Evolutionary conservation across 441 rosid genomes (phyloP), one percentile per base, ranked within the genome.

Genomic region (Eutrema salsugineum): DNA sequence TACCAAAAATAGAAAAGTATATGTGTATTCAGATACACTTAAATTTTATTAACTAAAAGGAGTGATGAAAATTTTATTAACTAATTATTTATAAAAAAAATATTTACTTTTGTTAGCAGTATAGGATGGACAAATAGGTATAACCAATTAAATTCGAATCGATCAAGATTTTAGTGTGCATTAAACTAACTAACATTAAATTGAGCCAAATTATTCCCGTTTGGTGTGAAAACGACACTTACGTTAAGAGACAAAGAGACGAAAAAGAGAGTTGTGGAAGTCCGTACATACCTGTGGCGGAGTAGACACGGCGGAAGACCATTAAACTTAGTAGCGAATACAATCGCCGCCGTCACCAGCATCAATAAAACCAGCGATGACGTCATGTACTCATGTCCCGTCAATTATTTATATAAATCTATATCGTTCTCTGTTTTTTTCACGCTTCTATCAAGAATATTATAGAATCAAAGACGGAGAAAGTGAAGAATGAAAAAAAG

Each of bases 211-310:
- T 8, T 11, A 49, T 19, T 36, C 0, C 12, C 11, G 14, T 36
- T 36, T 10, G 40, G n/a, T n/a, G n/a, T n/a, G n/a, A n/a, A n/a
- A n/a, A n/a, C n/a, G n/a, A n/a, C n/a, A n/a, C n/a, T n/a, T n/a
- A n/a, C n/a, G n/a, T n/a, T 39, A 11, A 39, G 8, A 7, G 55
- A 5, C 15, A 44, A 64, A 35, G 10, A 8, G 5, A 5, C n/a
- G 2, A 8, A 48, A 48, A 24, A 30, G 0, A 2, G 2, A 53
- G 30, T 53, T 40, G 28, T 7, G 62, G 36, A 16, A 40, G 63
- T 42, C 43, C 33, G 64, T 55, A 57, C 47, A 22, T 4, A 68
- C 72, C 70, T 71, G 47, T 53, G 38, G 38, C 20, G 46, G 70
- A 63, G 55, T 22, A 24, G 63, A 63, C 51, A 62, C 43, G 47